Percentiles rank a stretch among this genome's conserved stretches.
Conservation (phyloP, 1,284 basidiomycete species). For the Mycosarcoma maydis region DNA sequence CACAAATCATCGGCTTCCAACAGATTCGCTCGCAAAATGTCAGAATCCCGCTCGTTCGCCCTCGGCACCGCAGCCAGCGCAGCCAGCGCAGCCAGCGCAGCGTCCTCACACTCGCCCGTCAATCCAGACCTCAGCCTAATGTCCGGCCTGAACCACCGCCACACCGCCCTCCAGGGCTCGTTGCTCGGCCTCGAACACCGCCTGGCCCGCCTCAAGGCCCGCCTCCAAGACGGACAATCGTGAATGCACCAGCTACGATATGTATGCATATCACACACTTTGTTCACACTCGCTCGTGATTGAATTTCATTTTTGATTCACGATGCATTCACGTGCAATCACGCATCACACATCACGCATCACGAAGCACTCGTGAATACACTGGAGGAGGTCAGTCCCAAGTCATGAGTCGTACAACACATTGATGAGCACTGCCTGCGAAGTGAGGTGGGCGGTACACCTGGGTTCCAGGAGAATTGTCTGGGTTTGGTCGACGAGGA, state of each 20-base stretch:
- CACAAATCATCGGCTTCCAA: not conserved
- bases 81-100: too few species aligned
- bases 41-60: conserved; percentile 24
- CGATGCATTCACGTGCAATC: too few species aligned
- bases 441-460: conserved; percentile 55
- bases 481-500: conserved; percentile 91
- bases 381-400: too few species aligned
- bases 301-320: too few species aligned
- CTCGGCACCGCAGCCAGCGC: conserved; percentile 5
- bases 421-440: conserved; percentile 52
- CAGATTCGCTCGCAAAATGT: conserved; percentile 15
- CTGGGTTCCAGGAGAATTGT: conserved; percentile 77
- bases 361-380: too few species aligned
- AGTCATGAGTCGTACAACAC: conserved; percentile 39
- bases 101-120: too few species aligned
- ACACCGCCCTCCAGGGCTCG: conserved; percentile 41
- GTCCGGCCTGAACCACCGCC: conserved; percentile 38
- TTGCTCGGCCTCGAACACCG: conserved; percentile 35
- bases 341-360: too few species aligned
- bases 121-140: conserved; percentile 43
- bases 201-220: conserved; percentile 36
- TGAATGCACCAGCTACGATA: too few species aligned
- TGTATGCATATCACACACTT: not conserved
- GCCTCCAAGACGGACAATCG: conserved; percentile 20
- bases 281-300: too few species aligned